Percentiles rank a stretch among this genome's conserved stretches.
Evolutionary conservation across 2,329 filamentous ascomycete species (phyloP).

Genomic region (Penicillium italicum): DNA sequence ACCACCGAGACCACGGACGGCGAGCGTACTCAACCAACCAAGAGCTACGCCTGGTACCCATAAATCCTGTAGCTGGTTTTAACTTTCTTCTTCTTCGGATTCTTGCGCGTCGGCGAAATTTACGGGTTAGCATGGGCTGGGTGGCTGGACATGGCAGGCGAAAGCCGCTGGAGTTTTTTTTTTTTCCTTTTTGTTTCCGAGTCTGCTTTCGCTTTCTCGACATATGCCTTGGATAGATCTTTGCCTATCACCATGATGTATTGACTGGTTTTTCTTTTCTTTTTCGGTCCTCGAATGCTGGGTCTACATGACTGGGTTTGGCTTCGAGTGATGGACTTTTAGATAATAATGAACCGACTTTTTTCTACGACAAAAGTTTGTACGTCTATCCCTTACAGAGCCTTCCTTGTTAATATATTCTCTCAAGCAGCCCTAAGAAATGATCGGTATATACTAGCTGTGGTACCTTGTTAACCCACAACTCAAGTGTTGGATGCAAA

Average conservation of each 20-base stretch:
- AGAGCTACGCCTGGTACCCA: slow-evolving; percentile 42
- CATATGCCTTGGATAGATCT: background rate
- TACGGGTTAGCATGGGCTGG: slow-evolving; percentile 19
- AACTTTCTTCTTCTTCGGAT: slow-evolving; percentile 9
- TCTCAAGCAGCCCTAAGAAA: background rate
- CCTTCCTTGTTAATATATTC: background rate
- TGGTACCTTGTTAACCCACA: background rate
- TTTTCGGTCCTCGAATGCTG: background rate
- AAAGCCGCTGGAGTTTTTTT: slow-evolving; percentile 14
- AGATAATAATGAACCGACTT: slow-evolving; percentile 1
- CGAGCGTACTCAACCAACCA: slow-evolving; percentile 28
- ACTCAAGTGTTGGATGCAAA: background rate
- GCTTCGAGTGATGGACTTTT: background rate
- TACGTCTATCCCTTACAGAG: no score
- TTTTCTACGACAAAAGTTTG: background rate
- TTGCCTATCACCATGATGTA: background rate
- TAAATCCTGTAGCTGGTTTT: slow-evolving; percentile 15
- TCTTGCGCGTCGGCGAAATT: slow-evolving; percentile 15
- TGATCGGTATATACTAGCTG: background rate
- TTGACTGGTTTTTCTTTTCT: background rate
- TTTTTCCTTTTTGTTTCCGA: background rate
- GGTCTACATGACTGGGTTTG: background rate
- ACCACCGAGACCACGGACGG: slow-evolving; percentile 61
- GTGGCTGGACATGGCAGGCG: slow-evolving; percentile 18
- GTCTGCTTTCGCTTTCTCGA: background rate